Base-by-base conservation (phyloP, 139 green algal species). In the Micractinium sp. region DNA sequence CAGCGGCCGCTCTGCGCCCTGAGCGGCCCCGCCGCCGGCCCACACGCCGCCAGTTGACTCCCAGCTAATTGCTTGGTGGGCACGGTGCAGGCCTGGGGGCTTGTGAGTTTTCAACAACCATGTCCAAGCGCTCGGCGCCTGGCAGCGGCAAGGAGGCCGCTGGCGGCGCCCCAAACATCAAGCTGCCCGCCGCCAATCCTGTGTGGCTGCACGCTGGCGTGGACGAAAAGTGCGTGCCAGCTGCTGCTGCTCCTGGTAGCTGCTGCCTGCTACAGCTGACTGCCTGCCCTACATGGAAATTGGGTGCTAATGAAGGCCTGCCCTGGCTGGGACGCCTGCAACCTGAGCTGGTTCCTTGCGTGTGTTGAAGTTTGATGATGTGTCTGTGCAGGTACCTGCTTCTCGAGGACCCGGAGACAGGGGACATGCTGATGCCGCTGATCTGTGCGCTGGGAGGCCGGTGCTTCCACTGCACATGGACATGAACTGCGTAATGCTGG, bases 381-480 rank as follows among this genome's bases (percentile, higher is more conserved):
- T 76, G n/a, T 53, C 41, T 31, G 25, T 22, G n/a, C 69, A 92
- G 90, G 67, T 95, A 92, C 81, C 89, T 96, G 29, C 81, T 96
- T 75, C 75, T 96, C 33, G 93, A 96, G 82, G 93, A 96, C 56
- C n/a, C 36, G 3, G 93, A 95, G n/a, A 96, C 93, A 9, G 93
- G 93, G 0, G 93, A 96, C 69, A 78, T 96, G n/a, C 87, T 95
- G 20, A 89, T 96, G 86, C 93, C 93, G 20, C 92, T 96, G 29
- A 91, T 95, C 60, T 95, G 47, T 56, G 47, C 5, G 47, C 47
- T 9, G 47, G 47, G 47, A 56, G 47, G 47, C 47, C 47, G 47
- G 47, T 56, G 47, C 9, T 56, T 5, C 7, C 47, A 9, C 47
- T 16, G 47, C 47, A 9, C 9, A 9, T n/a, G 47, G 47, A 9